Base-by-base conservation (phyloP, 257 asterid genomes). In the Lithospermum erythrorhizon region DNA sequence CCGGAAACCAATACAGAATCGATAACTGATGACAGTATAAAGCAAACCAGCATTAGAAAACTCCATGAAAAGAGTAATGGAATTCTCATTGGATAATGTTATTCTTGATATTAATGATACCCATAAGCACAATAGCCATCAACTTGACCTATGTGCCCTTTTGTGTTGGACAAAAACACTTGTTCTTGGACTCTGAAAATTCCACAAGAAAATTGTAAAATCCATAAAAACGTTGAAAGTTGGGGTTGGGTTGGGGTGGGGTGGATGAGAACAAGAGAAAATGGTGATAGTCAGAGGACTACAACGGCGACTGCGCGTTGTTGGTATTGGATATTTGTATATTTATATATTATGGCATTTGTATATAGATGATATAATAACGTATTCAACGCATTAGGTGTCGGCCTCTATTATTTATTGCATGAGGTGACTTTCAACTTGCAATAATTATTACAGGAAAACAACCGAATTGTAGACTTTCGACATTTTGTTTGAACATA, bases 21-120 rank as follows among this genome's bases (percentile, higher is more conserved):
- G 6, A 20, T 3, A 2, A 45, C 35, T 11, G 47, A 49, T n/a
- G 53, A 69, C 15, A 76, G 41, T 24, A 67, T 54, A 18, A 57
- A 73, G 72, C 74, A 52, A 35, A 77, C 57, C 52, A 55, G 58
- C 13, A 76, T 57, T 67, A 72, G 66, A 59, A 84, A 72, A 59
- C 78, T 65, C 65, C 85, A 83, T 37, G 78, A 52, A 58, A 83
- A 15, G 52, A 62, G 6, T 14, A 41, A 41, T 2, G 60, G 63
- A 65, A 16, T 78, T 76, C 68, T 84, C 97, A 87, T 86, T 75
- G 67, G 74, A 49, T 5, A 29, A 41, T 41, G 4, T 41, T 41
- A 5, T 41, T 41, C 49, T 63, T 68, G 72, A 48, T 57, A 55
- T 37, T 55, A 23, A 68, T 67, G 67, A 66, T 65, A 21, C 70